Conservation (phyloP, 192 early-diverging fungal genomes). For the Coemansia sp. region DNA sequence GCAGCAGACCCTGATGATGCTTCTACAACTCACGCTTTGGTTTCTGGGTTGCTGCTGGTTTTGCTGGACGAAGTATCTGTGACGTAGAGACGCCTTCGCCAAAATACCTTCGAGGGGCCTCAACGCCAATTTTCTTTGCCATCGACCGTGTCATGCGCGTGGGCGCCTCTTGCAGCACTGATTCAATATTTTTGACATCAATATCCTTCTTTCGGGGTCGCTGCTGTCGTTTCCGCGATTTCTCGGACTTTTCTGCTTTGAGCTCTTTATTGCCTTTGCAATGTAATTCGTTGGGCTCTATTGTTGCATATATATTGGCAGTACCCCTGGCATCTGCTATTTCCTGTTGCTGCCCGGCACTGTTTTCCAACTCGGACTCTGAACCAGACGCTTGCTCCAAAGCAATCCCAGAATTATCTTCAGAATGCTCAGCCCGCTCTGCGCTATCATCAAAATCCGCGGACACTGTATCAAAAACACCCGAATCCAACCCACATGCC, state of each 20-base stretch:
- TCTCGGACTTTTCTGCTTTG: not conserved
- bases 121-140: constrained; percentile 39
- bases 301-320: not conserved
- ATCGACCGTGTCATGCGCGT: constrained; percentile 48
- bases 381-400: not conserved
- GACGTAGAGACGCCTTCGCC: constrained; percentile 48
- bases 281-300: not conserved
- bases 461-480: not conserved
- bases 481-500: not conserved
- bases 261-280: not conserved
- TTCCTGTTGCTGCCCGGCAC: not conserved
- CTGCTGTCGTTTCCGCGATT: constrained; percentile 6
- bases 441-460: not conserved
- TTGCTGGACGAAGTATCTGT: constrained; percentile 33
- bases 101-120: constrained; percentile 35
- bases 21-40: not conserved
- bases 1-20: not conserved
- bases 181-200: constrained; percentile 13
- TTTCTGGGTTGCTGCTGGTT: not conserved
- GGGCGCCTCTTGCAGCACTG: constrained; percentile 23
- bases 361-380: not conserved
- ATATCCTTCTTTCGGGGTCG: constrained; percentile 11
- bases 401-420: not conserved
- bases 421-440: not conserved
- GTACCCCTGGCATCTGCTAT: not conserved